Base-by-base conservation (phyloP, 225 moss, liverwort and hornwort genomes). In the Pseudisothecium myosuroides region DNA sequence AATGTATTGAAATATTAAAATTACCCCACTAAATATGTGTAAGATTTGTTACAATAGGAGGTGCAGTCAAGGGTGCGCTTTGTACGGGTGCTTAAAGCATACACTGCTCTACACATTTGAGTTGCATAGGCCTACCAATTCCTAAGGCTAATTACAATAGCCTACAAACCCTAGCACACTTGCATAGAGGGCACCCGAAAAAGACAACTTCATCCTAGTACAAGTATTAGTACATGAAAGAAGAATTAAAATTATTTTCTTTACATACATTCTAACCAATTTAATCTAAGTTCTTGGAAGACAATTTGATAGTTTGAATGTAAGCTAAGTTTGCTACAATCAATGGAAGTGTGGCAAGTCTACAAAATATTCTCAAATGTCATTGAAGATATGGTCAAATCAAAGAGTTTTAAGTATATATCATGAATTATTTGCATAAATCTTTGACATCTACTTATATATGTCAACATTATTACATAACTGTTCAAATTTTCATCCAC, bases 121-220 rank as follows among this genome's bases (percentile, higher is more conserved):
- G 1, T 23, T n/a, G 22, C 2, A 13, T 39, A 68, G 68, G 23
- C 7, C 0, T 67, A 2, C 10, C 12, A 67, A 67, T 37, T 67
- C 3, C 4, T 14, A 1, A 11, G 14, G 7, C 39, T 39, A 69
- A 37, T 67, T 3, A 67, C 11, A 21, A 67, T 20, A n/a, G 37
- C 12, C 0, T 37, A 3, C 2, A 36, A 0, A 20, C 11, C 11
- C 1, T 36, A 36, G 11, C 3, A 0, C 20, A 36, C 10, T 0
- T 19, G 1, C 1, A 0, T 1, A 66, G 3, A 36, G 5, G 5
- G 19, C 5, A 66, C 5, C 3, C 0, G 0, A 0, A 36, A 19
- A 19, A 66, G 21, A n/a, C n/a, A n/a, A 68, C 39, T 0, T 69
- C 39, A 14, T 69, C 4, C 7, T 1, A 23, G 4, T 24, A 23